Evolutionary conservation across 2,329 filamentous ascomycete genomes (phyloP), one percentile per base, ranked within the genome.

Genomic region (Penicillium sp.): DNA sequence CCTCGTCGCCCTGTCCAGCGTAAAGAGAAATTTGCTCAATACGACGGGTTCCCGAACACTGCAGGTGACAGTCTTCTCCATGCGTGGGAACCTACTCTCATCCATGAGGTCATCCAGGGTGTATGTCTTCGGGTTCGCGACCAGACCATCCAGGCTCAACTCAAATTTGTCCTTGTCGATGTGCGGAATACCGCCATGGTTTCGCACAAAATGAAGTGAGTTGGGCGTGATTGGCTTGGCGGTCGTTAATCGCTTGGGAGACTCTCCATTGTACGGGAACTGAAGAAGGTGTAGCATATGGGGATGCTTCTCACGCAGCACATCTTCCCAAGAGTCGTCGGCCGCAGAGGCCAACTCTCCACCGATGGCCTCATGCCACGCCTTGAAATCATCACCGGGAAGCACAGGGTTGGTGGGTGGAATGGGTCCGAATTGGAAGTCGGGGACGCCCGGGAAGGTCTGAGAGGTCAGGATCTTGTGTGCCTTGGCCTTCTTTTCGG

Each of bases 101-200:
- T 86, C 73, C 61, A 79, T 76, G 1, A 87, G 66, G 5, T 86
- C 80, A 0, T 73, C 71, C 0, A 87, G 56, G 0, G 78, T 81
- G 44, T 85, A 73, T 1, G 62, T 71, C 43, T 75, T 74, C 0
- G 82, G 81, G 2, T 77, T 70, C 5, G 76, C 76, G 3, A 86
- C 83, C 0, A 85, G 69, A 0, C 83, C 82, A 46, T 81, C 79
- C 4, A 87, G 63, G 1, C 70, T 66, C 13, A 85, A 70, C 20
- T 68, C 74, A 57, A 70, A 84, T 2, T 75, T 69, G 0, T 78
- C 72, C 1, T 74, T 67, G 7, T 85, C 75, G 44, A 87, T 86
- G 6, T 78, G 69, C 0, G 85, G 85, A 14, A 88, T 80, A 0
- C 84, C 84, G 8, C 85, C 84, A 51, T 88, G 85, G 49, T 88